These are phyloP conservation scores for Pseudogymnoascus sp. DNA, from an alignment of 2,329 filamentous ascomycete species.

Conservation along the genomic window DNA sequence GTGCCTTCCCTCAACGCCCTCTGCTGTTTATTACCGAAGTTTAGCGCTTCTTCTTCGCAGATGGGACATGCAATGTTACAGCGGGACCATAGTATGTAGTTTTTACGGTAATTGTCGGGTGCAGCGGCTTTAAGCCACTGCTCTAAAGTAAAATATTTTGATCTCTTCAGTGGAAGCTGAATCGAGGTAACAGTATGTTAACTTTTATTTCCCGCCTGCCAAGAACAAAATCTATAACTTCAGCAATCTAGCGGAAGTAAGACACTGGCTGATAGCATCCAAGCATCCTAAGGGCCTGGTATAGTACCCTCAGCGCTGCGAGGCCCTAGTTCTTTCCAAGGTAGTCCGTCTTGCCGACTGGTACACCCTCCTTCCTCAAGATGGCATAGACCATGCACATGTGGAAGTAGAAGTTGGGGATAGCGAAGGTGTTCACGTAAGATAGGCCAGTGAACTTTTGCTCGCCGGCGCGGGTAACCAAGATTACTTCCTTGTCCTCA, in stretches of 20 bases:
- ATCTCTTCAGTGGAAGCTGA: not conserved
- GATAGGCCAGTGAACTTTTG: conserved; percentile 35
- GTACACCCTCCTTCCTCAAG: conserved; percentile 52
- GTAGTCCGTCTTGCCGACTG: conserved; percentile 55
- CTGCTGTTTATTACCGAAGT: not conserved
- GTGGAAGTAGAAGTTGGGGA: conserved; percentile 62
- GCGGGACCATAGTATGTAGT: not conserved
- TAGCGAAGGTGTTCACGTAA: conserved; percentile 42
- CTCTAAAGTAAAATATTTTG: not conserved
- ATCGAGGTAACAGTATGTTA: not conserved
- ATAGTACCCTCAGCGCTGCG: not conserved
- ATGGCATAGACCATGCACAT: conserved; percentile 52
- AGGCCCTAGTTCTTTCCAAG: conserved; percentile 25
- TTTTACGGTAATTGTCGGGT: not conserved
- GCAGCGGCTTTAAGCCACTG: not conserved
- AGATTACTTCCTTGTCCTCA: conserved; percentile 33
- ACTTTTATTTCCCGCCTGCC: not conserved
- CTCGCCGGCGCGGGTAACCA: conserved; percentile 30
- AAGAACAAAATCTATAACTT: not conserved
- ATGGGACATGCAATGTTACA: not conserved
- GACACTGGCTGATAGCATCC: not conserved
- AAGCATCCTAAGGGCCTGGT: not conserved
- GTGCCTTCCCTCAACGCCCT: not conserved
- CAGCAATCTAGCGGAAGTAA: not conserved
- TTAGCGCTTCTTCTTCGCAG: not conserved